Evolutionary conservation across 805 yeast species (phyloP).

Genomic region (Candida tammaniensis): DNA sequence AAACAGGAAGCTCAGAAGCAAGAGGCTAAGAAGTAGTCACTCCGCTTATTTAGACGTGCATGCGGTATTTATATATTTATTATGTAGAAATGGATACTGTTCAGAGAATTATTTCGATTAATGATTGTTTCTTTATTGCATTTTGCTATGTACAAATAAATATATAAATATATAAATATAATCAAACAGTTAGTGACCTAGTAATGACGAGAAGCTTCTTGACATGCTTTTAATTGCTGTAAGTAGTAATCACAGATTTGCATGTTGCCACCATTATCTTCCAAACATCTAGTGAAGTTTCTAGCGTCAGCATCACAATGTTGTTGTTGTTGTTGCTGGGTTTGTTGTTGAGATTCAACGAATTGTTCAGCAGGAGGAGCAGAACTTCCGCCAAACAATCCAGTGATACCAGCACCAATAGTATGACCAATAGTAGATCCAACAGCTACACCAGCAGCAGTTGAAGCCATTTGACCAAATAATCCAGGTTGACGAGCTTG

Average conservation of each 20-base stretch:
- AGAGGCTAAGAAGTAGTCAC: too few species aligned
- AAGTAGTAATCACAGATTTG: constrained; percentile 95
- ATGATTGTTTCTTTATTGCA: constrained; percentile 1
- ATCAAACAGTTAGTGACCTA: constrained; percentile 29
- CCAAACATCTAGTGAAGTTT: constrained; percentile 91
- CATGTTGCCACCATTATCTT: constrained; percentile 92
- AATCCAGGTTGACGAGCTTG: constrained; percentile 68
- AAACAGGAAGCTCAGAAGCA: not conserved
- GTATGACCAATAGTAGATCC: constrained; percentile 98
- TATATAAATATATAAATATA: constrained; percentile 2
- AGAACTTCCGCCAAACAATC: constrained; percentile 81
- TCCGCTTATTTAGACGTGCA: not conserved
- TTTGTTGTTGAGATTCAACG: constrained; percentile 33
- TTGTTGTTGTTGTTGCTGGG: constrained; percentile 41
- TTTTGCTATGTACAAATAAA: constrained; percentile 6
- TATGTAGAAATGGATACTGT: not conserved
- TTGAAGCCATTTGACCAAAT: constrained; percentile 96
- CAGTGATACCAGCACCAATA: constrained; percentile 88
- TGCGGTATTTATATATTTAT: too few species aligned
- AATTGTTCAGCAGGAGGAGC: constrained; percentile 47
- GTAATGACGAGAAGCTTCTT: constrained; percentile 84
- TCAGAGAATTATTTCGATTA: not conserved
- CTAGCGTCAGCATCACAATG: constrained; percentile 92
- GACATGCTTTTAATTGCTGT: constrained; percentile 97
- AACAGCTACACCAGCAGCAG: constrained; percentile 99